A percentile compares a stretch with the other conserved stretches of the same genome.
Evolutionary conservation across 345 rosid genomes (phyloP).

Genomic region (Pistacia integerrima): DNA sequence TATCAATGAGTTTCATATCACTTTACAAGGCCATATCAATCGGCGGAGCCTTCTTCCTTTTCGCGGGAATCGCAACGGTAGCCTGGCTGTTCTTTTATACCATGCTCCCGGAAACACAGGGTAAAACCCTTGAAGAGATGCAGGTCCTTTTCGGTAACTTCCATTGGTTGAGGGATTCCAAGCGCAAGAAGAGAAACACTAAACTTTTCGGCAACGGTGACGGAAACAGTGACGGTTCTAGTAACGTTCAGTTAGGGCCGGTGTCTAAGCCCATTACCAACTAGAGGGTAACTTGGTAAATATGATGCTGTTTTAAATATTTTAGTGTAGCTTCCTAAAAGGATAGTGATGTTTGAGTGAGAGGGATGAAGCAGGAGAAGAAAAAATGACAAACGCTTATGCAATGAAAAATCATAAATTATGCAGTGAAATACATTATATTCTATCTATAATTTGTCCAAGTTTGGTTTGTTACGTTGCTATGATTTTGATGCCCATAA

Average conservation of each 20-base stretch:
- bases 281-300: conserved; percentile 14
- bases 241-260: conserved; percentile 26
- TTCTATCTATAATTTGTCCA: neutral
- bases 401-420: neutral
- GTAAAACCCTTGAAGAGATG: conserved; percentile 77
- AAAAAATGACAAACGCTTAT: neutral
- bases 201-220: conserved; percentile 1
- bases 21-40: conserved; percentile 55
- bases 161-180: conserved; percentile 47
- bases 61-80: conserved; percentile 43
- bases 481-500: too few species aligned
- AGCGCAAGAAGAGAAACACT: conserved; percentile 23
- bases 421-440: neutral
- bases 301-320: neutral
- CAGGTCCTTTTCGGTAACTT: conserved; percentile 56
- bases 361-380: neutral
- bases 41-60: conserved; percentile 81
- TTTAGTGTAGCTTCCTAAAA: neutral
- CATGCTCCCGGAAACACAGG: conserved; percentile 75
- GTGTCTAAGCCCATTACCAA: neutral
- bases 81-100: conserved; percentile 61
- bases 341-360: neutral
- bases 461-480: neutral
- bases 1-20: conserved; percentile 57
- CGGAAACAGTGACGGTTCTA: too few species aligned